Evolutionary conservation across 208 protist genomes (phyloP), one percentile per base, ranked within the genome.

Genomic region (Acanthamoeba polyphaga): DNA sequence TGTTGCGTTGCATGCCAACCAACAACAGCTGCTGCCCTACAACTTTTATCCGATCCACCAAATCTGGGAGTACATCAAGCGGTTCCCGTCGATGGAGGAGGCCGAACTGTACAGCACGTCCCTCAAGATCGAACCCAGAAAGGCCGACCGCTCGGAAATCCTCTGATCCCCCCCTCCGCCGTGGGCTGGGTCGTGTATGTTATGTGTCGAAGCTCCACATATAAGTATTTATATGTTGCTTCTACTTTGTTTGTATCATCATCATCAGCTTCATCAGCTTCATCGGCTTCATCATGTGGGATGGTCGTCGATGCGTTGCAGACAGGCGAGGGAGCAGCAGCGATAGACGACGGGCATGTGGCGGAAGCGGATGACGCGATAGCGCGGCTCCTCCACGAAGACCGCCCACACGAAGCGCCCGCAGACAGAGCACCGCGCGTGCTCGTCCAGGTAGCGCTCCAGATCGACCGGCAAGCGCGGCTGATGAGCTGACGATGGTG

Each of bases 41-140:
- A 90, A 90, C 29, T 90, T 90, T n/a, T 68, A 90, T 68, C 82
- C 82, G 55, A 90, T 90, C 49, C 82, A 90, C n/a, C 82, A 90
- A n/a, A 90, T 90, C 27, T 68, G 58, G 58, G 55, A 90, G 49
- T 90, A 68, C 82, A 66, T 90, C 82, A 68, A 60, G 55, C 64
- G 7, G 29, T 90, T 68, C 58, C 82, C 43, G 27, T 27, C 55
- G 12, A 38, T 90, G 34, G 82, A 90, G 24, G 82, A 90, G 82
- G 27, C 82, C 82, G 58, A 60, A 46, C 27, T 68, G 29, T 90
- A 29, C 55, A 90, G 29, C 82, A 22, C 24, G 8, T 90, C 82
- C 22, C 49, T 70, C 82, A 29, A 43, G 24, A 60, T 90, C 51
- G 82, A 90, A 24, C 82, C 82, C 82, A 64, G 58, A 15, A 70